Base-by-base conservation (phyloP, 2,329 filamentous ascomycete species). In the Alternaria consortialis region DNA sequence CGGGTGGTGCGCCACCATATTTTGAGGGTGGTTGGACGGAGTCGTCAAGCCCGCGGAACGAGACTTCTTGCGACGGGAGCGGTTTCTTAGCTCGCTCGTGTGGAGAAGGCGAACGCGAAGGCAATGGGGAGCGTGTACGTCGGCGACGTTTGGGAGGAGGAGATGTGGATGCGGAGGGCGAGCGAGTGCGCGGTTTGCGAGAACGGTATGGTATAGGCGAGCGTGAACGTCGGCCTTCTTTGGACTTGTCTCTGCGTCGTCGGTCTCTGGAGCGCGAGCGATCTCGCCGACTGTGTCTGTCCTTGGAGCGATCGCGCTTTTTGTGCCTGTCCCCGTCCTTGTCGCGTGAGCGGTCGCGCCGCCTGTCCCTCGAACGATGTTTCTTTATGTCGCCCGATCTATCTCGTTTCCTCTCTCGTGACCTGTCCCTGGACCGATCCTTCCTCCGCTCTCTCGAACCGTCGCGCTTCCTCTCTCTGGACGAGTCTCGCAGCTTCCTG, bases 41-140 rank as follows among this genome's bases (percentile, higher is more conserved):
- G 62, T 76, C 66, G 54, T 77, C 74, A 36, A 72, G 65, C 37
- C 77, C 77, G 39, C 73, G 73, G 74, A 82, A 84, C 27, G 81
- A 80, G 8, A 82, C 77, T 42, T 77, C 80, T 74, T 84, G 83
- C 40, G 80, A 80, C 56, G 80, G 82, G 36, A 82, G 77, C 48
- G 82, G 77, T 54, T 79, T 78, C 60, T 80, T 75, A 42, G 80
- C 73, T 66, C 79, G 75, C 29, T 78, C 73, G 37, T 79, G 70
- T 64, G 83, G 78, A 51, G 80, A 78, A 32, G 81, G 75, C 56
- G 82, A 80, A 27, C 84, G 81, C 3, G 69, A 69, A 7, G 70
- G 67, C 17, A 65, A 67, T 56, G 66, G 48, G 53, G 75, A 71
- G 58, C 67, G 63, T 50, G 74, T 75, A 32, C 68, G 73, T 44